phyloP scores from a whole-genome alignment of 108 stramenopile genomes.

The Cyclotella baltica region DNA sequence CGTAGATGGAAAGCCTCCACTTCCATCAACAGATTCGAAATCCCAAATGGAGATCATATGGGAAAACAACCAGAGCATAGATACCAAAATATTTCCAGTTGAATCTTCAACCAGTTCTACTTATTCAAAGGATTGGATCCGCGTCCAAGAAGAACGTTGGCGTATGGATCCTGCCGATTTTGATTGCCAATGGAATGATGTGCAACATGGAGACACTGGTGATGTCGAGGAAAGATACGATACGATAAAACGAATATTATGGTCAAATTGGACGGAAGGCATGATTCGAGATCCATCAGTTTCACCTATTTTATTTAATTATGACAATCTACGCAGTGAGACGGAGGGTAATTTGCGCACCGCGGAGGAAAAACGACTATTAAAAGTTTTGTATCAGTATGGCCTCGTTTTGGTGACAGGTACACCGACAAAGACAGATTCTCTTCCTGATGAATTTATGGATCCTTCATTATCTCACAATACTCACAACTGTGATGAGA shows the following conservation, averaged over 20 bases:
- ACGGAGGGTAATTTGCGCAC: constrained; percentile 17
- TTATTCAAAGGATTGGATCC: constrained; percentile 49
- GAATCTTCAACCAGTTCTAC: constrained; percentile 30
- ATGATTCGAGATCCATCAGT: constrained; percentile 55
- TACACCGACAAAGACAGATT: constrained; percentile 64
- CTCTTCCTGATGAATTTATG: constrained; percentile 36
- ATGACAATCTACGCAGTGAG: constrained; percentile 40
- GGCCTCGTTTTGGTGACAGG: constrained; percentile 76
- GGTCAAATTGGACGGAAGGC: constrained; percentile 68
- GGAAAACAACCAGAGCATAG: neutral
- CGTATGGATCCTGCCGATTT: constrained; percentile 40
- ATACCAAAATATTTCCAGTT: neutral
- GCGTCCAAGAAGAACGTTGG: constrained; percentile 40
- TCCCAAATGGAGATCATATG: constrained; percentile 17
- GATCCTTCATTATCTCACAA: constrained; percentile 19
- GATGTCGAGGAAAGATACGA: neutral
- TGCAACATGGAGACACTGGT: constrained; percentile 6
- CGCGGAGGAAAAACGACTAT: constrained; percentile 42
- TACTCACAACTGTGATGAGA: constrained; percentile 11
- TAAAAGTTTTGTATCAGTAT: constrained; percentile 71
- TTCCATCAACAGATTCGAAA: constrained; percentile 12
- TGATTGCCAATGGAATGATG: constrained; percentile 10
- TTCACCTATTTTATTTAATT: constrained; percentile 60
- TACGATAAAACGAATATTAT: constrained; percentile 55
- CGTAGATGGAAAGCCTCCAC: constrained; percentile 63